Evolutionary conservation across 225 moss, liverwort and hornwort species (phyloP).

Genomic region (Polytrichum commune): DNA sequence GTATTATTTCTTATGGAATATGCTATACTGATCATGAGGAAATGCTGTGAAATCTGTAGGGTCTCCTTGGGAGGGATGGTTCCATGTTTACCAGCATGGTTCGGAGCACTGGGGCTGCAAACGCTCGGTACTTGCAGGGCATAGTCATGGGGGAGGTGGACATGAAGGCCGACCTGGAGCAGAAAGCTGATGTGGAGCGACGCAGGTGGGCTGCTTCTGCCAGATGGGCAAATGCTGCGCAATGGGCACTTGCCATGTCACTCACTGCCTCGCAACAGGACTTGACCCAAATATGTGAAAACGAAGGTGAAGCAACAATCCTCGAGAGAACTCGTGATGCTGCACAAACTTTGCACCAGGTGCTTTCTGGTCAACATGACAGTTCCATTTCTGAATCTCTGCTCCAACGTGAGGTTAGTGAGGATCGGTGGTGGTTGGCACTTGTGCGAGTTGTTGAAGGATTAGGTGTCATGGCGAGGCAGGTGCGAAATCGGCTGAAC

Average conservation of each 20-base stretch:
- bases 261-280: constrained; percentile 72
- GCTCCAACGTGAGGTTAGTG: constrained; percentile 48
- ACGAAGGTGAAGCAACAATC: constrained; percentile 22
- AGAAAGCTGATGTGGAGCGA: constrained; percentile 38
- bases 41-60: constrained; percentile 9
- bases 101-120: constrained; percentile 66
- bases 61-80: constrained; percentile 50
- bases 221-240: constrained; percentile 62
- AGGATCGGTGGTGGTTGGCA: constrained; percentile 71
- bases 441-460: constrained; percentile 70
- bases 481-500: constrained; percentile 44
- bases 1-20: not conserved
- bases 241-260: constrained; percentile 72
- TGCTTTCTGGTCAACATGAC: constrained; percentile 67
- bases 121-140: constrained; percentile 68
- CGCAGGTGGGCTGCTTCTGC: constrained; percentile 50
- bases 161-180: constrained; percentile 59
- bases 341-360: constrained; percentile 65
- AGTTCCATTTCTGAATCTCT: constrained; percentile 49
- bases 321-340: constrained; percentile 61
- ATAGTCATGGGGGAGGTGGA: constrained; percentile 73
- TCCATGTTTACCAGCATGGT: constrained; percentile 73
- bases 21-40: constrained; percentile 19
- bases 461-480: constrained; percentile 71
- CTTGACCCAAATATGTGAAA: constrained; percentile 41